phyloP scores from a whole-genome alignment of 2,329 filamentous ascomycete species.

The Neofusicoccum parvum region DNA sequence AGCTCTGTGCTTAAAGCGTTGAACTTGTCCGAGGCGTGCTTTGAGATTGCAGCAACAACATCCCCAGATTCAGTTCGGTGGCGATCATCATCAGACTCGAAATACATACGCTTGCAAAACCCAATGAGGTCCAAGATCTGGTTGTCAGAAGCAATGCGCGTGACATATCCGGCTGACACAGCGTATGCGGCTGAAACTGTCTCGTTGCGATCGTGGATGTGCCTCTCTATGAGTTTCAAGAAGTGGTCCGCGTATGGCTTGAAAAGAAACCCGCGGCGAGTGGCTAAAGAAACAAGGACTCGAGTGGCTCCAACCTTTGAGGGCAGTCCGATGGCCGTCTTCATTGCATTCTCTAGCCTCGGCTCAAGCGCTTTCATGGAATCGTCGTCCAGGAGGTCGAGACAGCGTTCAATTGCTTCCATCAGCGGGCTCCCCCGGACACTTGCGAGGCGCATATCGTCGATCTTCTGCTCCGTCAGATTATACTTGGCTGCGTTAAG shows the following conservation, averaged over 20 bases:
- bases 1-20: constrained; percentile 72
- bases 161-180: constrained; percentile 80
- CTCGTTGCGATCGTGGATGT: constrained; percentile 88
- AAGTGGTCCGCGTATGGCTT: constrained; percentile 74
- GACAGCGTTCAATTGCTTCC: constrained; percentile 85
- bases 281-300: constrained; percentile 81
- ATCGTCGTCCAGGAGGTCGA: constrained; percentile 77
- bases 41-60: constrained; percentile 79
- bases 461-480: constrained; percentile 84
- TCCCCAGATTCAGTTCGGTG: constrained; percentile 78
- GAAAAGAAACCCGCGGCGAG: constrained; percentile 75
- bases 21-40: constrained; percentile 87
- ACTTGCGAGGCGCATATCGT: constrained; percentile 78
- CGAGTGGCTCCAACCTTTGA: constrained; percentile 91
- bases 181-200: constrained; percentile 91
- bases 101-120: constrained; percentile 71
- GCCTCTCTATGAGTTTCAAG: constrained; percentile 75
- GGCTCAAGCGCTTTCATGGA: constrained; percentile 77
- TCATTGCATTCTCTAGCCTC: constrained; percentile 76
- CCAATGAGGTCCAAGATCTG: constrained; percentile 57
- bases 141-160: constrained; percentile 64
- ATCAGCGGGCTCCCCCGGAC: constrained; percentile 87
- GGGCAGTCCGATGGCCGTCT: constrained; percentile 83
- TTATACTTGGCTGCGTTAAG: constrained; percentile 83
- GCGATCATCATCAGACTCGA: constrained; percentile 75